Conservation (phyloP, 495 filamentous ascomycete genomes). For the Tuber brumale region DNA sequence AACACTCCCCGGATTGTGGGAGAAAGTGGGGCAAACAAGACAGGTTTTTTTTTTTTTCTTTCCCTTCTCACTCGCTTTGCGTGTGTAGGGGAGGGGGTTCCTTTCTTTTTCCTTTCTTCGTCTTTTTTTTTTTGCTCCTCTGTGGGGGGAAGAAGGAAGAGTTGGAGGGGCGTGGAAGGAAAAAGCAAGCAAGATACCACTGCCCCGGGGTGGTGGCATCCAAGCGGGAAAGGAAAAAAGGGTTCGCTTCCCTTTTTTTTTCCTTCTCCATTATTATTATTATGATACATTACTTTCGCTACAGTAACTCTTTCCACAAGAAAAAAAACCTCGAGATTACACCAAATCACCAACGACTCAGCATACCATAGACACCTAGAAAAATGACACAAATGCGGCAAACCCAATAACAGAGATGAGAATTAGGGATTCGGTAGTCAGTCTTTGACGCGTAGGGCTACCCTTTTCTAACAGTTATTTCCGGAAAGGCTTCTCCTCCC, state of each 20-base stretch:
- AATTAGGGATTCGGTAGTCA: slow-evolving; percentile 22
- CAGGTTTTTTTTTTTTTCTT: slow-evolving; percentile 21
- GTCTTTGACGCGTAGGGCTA: slow-evolving; percentile 28
- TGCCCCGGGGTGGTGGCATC: not conserved
- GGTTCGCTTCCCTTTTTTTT: not conserved
- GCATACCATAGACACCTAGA: slow-evolving; percentile 7
- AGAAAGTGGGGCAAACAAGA: slow-evolving; percentile 28
- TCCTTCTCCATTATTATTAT: not conserved
- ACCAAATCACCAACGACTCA: not conserved
- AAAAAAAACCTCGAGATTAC: not conserved
- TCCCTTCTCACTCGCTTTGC: not conserved
- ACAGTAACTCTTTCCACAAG: not conserved
- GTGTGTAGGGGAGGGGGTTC: not conserved
- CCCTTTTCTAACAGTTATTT: slow-evolving; percentile 21
- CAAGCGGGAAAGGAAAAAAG: not conserved
- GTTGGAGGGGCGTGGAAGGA: not conserved
- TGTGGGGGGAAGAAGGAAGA: not conserved
- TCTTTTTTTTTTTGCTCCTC: not conserved
- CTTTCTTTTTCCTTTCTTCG: not conserved
- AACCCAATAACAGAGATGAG: slow-evolving; percentile 12
- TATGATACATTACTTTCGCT: not conserved
- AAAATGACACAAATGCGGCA: slow-evolving; percentile 21
- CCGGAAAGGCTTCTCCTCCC: slow-evolving; percentile 12
- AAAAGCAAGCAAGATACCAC: not conserved
- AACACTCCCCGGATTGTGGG: slow-evolving; percentile 13